These are phyloP conservation scores for Claviceps humidiphila DNA, from an alignment of 2,329 filamentous ascomycete genomes.

Conservation along the genomic window DNA sequence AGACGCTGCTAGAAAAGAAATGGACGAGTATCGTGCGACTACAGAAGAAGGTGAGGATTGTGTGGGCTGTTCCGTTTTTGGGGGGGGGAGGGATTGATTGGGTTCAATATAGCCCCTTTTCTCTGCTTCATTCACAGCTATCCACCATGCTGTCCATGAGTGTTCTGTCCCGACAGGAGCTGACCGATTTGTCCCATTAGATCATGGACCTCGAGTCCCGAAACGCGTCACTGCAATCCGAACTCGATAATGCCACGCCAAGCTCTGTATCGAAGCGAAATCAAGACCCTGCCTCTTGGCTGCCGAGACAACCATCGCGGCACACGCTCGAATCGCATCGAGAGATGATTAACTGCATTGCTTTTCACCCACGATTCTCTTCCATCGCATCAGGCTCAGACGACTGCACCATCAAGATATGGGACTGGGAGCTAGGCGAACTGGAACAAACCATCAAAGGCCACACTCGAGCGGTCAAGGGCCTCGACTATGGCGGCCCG, in stretches of 20 bases:
- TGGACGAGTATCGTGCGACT: constrained; percentile 92
- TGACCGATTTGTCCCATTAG: constrained; percentile 26
- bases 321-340: constrained; percentile 77
- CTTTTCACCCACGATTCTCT: constrained; percentile 86
- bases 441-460: constrained; percentile 83
- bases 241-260: constrained; percentile 72
- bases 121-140: background rate
- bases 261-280: constrained; percentile 57
- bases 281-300: constrained; percentile 74
- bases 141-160: no score
- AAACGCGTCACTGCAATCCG: constrained; percentile 59
- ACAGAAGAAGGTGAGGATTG: constrained; percentile 69
- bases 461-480: constrained; percentile 77
- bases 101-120: background rate
- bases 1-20: constrained; percentile 90
- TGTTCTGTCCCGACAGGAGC: background rate
- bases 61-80: background rate
- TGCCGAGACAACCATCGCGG: constrained; percentile 68
- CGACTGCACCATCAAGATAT: constrained; percentile 89
- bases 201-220: constrained; percentile 86
- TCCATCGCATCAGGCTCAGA: constrained; percentile 83
- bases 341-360: constrained; percentile 69
- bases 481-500: constrained; percentile 83
- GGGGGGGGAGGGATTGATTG: background rate
- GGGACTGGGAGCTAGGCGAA: constrained; percentile 93